Conservation (phyloP, 2,329 filamentous ascomycete species). For the Hymenoscyphus infarciens region DNA sequence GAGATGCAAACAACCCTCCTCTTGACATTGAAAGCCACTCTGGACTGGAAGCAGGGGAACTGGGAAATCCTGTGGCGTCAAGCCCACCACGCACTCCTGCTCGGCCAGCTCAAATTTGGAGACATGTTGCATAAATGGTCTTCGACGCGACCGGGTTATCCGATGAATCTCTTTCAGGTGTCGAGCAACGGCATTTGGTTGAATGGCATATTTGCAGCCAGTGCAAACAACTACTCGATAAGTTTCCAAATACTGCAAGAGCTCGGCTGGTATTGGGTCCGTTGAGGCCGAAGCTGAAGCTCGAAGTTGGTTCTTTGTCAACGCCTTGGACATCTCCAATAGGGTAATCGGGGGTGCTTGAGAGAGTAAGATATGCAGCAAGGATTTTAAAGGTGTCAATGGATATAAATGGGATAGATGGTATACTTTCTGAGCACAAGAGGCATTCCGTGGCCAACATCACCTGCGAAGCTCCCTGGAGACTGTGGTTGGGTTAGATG, state of each 20-base stretch:
- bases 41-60: conserved; percentile 30
- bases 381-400: neutral
- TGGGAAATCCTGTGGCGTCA: conserved; percentile 28
- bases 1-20: conserved; percentile 30
- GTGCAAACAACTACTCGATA: conserved; percentile 27
- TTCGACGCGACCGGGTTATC: conserved; percentile 21
- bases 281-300: neutral
- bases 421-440: neutral
- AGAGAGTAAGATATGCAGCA: neutral
- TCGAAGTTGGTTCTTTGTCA: neutral
- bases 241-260: conserved; percentile 26
- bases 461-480: neutral
- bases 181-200: conserved; percentile 24
- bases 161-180: conserved; percentile 30
- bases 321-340: neutral
- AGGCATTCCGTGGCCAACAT: neutral
- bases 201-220: conserved; percentile 29
- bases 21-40: conserved; percentile 28
- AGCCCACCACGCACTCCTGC: conserved; percentile 24
- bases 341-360: neutral
- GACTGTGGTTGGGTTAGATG: neutral
- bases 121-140: conserved; percentile 23
- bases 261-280: conserved; percentile 14
- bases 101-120: conserved; percentile 23
- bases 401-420: neutral